These are phyloP conservation scores for Cryptococcus sp. DNA, from an alignment of 1,284 basidiomycete genomes.

Conservation along the genomic window DNA sequence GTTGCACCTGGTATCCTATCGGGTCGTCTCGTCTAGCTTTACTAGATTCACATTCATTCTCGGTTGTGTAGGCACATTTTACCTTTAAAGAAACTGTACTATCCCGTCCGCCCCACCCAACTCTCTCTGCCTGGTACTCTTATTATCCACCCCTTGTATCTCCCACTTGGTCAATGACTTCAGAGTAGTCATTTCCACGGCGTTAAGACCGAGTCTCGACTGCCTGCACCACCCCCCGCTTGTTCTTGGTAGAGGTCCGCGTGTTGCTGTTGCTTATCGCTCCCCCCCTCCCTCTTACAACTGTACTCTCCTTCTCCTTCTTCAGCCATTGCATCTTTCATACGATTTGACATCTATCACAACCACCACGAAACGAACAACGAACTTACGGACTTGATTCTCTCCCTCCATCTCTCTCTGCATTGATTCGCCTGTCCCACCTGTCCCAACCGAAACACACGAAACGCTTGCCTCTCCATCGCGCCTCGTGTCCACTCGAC, in stretches of 20 bases:
- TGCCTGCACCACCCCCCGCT: slow-evolving; percentile 1
- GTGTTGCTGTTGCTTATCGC: not conserved
- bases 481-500: slow-evolving; percentile 6
- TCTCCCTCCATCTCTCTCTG: slow-evolving; percentile 1
- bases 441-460: not conserved
- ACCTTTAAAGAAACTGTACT: slow-evolving; percentile 16
- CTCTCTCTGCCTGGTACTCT: slow-evolving; percentile 11
- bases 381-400: slow-evolving; percentile 5
- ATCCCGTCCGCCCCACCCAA: slow-evolving; percentile 12
- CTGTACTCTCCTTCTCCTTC: slow-evolving; percentile 6
- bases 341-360: slow-evolving; percentile 3
- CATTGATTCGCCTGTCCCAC: not conserved
- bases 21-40: slow-evolving; percentile 7
- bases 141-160: slow-evolving; percentile 6
- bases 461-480: slow-evolving; percentile 7
- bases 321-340: slow-evolving; percentile 3
- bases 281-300: not conserved
- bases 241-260: not conserved
- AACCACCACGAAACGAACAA: slow-evolving; percentile 8
- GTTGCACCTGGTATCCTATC: slow-evolving; percentile 20
- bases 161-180: slow-evolving; percentile 10
- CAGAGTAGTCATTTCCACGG: slow-evolving; percentile 11
- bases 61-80: slow-evolving; percentile 5
- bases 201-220: slow-evolving; percentile 16
- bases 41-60: slow-evolving; percentile 1